phyloP scores from a whole-genome alignment of 306 rosid species.

The Leucaena leucocephala region DNA sequence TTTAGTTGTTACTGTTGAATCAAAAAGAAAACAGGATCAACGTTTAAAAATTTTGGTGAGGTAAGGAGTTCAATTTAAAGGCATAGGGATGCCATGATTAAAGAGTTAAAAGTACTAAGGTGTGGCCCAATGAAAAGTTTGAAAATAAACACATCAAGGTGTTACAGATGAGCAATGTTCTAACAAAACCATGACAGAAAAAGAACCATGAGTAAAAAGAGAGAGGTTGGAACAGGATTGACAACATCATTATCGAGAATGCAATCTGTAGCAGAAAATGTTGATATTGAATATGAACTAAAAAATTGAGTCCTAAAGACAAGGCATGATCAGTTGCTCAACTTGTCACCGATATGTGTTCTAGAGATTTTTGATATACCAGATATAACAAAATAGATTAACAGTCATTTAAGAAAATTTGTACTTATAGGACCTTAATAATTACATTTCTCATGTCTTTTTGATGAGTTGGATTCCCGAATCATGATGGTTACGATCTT shows the following conservation, averaged over 20 bases:
- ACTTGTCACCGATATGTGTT: neutral
- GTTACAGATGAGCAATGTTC: neutral
- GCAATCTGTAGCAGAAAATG: neutral
- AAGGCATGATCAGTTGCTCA: slow-evolving; percentile 11
- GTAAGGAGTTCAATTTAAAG: neutral
- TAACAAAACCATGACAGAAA: neutral
- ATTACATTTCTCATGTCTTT: neutral
- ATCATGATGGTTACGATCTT: neutral
- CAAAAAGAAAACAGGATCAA: slow-evolving; percentile 3
- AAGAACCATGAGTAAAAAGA: neutral
- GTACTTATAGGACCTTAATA: neutral
- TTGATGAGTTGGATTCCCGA: slow-evolving; percentile 3
- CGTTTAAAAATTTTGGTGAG: neutral
- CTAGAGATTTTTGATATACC: neutral
- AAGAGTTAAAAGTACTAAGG: neutral
- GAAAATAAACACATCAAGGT: neutral
- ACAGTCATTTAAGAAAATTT: neutral
- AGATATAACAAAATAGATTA: slow-evolving; percentile 4
- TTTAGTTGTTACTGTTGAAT: neutral
- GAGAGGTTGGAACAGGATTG: neutral
- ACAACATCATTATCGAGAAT: neutral
- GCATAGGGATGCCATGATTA: neutral
- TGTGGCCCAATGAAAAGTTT: neutral
- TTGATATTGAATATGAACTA: neutral
- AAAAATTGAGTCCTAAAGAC: neutral